These are phyloP conservation scores for Torulaspora globosa DNA, from an alignment of 1,139 yeast species.

Conservation along the genomic window DNA sequence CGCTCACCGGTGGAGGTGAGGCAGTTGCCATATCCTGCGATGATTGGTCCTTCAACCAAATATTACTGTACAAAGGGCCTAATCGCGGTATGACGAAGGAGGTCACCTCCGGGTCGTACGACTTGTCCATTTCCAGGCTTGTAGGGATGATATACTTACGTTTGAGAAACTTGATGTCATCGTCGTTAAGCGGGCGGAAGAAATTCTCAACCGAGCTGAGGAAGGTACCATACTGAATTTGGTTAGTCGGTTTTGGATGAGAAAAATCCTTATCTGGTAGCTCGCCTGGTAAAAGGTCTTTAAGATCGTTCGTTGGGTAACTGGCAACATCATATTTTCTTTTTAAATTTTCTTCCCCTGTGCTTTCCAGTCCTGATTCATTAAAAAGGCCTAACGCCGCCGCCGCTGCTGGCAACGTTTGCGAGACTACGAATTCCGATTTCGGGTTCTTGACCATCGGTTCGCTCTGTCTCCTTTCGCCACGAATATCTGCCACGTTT, in stretches of 20 bases:
- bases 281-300: constrained; percentile 76
- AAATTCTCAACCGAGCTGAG: constrained; percentile 81
- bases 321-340: constrained; percentile 83
- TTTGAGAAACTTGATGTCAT: constrained; percentile 70
- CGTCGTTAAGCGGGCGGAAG: constrained; percentile 71
- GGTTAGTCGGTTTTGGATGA: constrained; percentile 80
- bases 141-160: constrained; percentile 57
- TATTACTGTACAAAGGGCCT: constrained; percentile 75
- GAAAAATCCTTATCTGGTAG: constrained; percentile 87
- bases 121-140: constrained; percentile 41
- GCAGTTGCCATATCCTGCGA: constrained; percentile 40
- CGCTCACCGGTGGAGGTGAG: constrained; percentile 38
- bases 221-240: constrained; percentile 87
- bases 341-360: constrained; percentile 69
- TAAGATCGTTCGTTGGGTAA: constrained; percentile 75
- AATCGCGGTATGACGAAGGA: constrained; percentile 77
- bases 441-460: constrained; percentile 68
- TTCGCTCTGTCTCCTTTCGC: constrained; percentile 47
- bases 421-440: constrained; percentile 70
- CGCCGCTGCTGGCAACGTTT: constrained; percentile 67
- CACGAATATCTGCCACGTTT: constrained; percentile 19
- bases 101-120: constrained; percentile 62
- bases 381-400: constrained; percentile 63
- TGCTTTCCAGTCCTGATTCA: constrained; percentile 52
- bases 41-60: constrained; percentile 81